Evolutionary conservation across 2,329 filamentous ascomycete genomes (phyloP).

Genomic region (Graphiopsis chlorocephala): DNA sequence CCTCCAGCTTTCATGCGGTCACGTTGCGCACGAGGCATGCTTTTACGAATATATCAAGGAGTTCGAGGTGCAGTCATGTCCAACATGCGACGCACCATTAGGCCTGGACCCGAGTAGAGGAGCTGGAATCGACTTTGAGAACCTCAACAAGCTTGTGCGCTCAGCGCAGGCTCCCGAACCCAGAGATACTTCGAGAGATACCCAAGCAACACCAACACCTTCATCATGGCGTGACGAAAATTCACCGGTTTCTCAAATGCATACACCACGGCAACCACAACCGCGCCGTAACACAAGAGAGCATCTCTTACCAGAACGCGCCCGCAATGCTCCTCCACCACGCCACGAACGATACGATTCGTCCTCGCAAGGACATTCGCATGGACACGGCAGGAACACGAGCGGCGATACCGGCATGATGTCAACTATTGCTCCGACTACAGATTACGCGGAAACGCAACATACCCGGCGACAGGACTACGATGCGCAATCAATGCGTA

Average conservation of each 20-base stretch:
- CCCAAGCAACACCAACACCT: constrained; percentile 57
- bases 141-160: constrained; percentile 89
- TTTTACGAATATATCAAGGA: constrained; percentile 99
- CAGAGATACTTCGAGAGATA: constrained; percentile 38
- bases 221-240: constrained; percentile 55
- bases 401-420: constrained; percentile 62
- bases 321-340: constrained; percentile 14
- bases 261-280: constrained; percentile 14
- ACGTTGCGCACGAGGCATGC: constrained; percentile 96
- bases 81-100: constrained; percentile 86
- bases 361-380: background rate
- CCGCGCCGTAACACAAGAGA: constrained; percentile 22
- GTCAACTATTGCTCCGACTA: constrained; percentile 59
- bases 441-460: constrained; percentile 73
- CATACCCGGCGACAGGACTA: constrained; percentile 80
- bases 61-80: constrained; percentile 80
- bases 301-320: constrained; percentile 27
- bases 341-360: constrained; percentile 25
- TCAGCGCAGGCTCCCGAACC: constrained; percentile 53
- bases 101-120: constrained; percentile 89
- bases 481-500: constrained; percentile 94
- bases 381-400: constrained; percentile 68
- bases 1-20: constrained; percentile 91
- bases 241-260: background rate
- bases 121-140: constrained; percentile 78